A percentile compares a stretch with the other conserved stretches of the same genome.
These are phyloP conservation scores for Trichophyton simii DNA, from an alignment of 2,329 filamentous ascomycete genomes.

Conservation along the genomic window DNA sequence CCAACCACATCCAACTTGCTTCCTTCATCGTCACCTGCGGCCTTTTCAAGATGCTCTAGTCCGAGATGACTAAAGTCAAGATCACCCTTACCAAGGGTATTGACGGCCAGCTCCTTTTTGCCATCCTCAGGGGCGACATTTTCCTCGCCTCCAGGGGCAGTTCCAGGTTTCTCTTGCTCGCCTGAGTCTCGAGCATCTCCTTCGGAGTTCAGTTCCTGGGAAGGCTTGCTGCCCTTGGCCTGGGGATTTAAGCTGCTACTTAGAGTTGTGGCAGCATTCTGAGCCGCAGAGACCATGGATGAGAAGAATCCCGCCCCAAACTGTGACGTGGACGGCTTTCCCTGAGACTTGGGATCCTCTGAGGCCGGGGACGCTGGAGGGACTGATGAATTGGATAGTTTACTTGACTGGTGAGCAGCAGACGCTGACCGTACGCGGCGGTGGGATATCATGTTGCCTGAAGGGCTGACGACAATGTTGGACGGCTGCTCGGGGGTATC, in stretches of 20 bases:
- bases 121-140: conserved; percentile 24
- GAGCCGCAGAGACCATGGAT: conserved; percentile 80
- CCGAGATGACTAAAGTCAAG: conserved; percentile 81
- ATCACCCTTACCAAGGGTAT: conserved; percentile 79
- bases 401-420: conserved; percentile 56
- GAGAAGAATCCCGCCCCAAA: conserved; percentile 67
- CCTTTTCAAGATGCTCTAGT: conserved; percentile 39
- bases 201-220: conserved; percentile 20
- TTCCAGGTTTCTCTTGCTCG: conserved; percentile 14
- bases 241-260: conserved; percentile 48
- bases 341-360: conserved; percentile 46
- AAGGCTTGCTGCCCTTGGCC: conserved; percentile 30
- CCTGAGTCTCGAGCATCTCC: conserved; percentile 23
- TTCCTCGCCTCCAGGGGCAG: conserved; percentile 23
- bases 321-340: conserved; percentile 43
- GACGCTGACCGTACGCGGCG: conserved; percentile 49
- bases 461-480: conserved; percentile 47
- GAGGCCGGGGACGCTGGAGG: conserved; percentile 63
- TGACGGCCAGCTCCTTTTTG: conserved; percentile 63
- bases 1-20: conserved; percentile 23
- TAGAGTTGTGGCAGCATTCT: conserved; percentile 78
- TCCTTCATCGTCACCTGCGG: conserved; percentile 28
- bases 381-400: conserved; percentile 64
- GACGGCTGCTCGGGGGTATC: conserved; percentile 19
- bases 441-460: conserved; percentile 64